phyloP scores from a whole-genome alignment of 805 yeast species.

The Pichia cephalocereana region DNA sequence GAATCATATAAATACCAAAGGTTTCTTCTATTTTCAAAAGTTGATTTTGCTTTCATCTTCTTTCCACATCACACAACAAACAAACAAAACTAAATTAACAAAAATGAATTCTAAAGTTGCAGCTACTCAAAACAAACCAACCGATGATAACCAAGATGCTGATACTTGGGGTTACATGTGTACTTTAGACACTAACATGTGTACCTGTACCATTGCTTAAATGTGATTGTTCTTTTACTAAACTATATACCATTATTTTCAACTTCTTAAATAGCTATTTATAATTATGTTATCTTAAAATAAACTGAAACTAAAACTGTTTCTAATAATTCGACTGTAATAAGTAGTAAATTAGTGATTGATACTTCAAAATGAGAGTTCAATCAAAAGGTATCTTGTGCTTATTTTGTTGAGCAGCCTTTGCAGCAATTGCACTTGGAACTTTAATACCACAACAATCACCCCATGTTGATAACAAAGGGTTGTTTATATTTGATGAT shows the following conservation, averaged over 20 bases:
- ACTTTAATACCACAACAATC: slow-evolving; percentile 96
- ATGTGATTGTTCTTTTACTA: too few relatives aligned
- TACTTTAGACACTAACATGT: not conserved
- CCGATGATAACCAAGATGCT: not conserved
- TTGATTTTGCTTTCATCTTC: too few relatives aligned
- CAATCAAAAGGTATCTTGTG: slow-evolving; percentile 61
- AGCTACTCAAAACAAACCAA: not conserved
- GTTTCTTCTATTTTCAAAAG: too few relatives aligned
- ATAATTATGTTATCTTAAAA: too few relatives aligned
- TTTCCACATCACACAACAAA: too few relatives aligned
- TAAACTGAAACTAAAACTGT: too few relatives aligned
- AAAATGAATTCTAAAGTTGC: not conserved
- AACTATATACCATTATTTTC: too few relatives aligned
- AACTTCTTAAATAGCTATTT: too few relatives aligned
- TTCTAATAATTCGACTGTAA: too few relatives aligned
- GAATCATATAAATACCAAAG: too few relatives aligned
- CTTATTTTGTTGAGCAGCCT: slow-evolving; percentile 37
- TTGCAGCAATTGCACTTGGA: slow-evolving; percentile 93
- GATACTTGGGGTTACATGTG: not conserved
- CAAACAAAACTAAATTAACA: not conserved
- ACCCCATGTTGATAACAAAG: slow-evolving; percentile 64
- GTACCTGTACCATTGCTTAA: too few relatives aligned
- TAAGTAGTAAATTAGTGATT: too few relatives aligned
- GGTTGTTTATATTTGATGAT: slow-evolving; percentile 19
- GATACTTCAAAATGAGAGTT: not conserved